phyloP scores from a whole-genome alignment of 441 rosid genomes.

The Eutrema salsugineum region DNA sequence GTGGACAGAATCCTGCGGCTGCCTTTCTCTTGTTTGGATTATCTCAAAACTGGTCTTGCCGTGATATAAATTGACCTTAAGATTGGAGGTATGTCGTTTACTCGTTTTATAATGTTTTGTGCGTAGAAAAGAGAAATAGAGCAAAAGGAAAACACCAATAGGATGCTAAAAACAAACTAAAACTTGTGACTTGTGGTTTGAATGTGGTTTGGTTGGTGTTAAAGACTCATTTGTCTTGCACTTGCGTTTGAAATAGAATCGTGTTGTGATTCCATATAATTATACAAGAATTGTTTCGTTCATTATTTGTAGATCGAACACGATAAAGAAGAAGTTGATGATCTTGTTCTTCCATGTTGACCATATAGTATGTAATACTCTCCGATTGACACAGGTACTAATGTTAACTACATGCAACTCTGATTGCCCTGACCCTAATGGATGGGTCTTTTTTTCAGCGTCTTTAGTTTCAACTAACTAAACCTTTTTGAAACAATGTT shows the following conservation, averaged over 20 bases:
- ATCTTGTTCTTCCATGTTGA: too few relatives aligned
- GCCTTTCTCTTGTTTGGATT: constrained; percentile 64
- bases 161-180: not conserved
- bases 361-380: too few relatives aligned
- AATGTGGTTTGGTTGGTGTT: not conserved
- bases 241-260: not conserved
- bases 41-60: constrained; percentile 54
- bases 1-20: constrained; percentile 49
- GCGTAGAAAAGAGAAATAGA: not conserved
- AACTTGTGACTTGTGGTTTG: not conserved
- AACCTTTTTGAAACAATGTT: too few relatives aligned
- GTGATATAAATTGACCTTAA: constrained; percentile 36
- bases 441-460: too few relatives aligned
- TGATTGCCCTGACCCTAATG: too few relatives aligned
- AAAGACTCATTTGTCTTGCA: not conserved
- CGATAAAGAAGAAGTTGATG: too few relatives aligned
- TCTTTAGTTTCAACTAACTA: too few relatives aligned
- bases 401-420: too few relatives aligned
- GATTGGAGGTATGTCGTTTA: not conserved
- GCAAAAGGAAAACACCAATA: not conserved
- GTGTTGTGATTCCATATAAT: constrained; percentile 10
- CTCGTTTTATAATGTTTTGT: not conserved
- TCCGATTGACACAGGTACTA: too few relatives aligned
- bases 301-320: not conserved
- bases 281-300: not conserved